phyloP scores from a whole-genome alignment of 768 basidiomycete genomes.

The Lentinula boryana region DNA sequence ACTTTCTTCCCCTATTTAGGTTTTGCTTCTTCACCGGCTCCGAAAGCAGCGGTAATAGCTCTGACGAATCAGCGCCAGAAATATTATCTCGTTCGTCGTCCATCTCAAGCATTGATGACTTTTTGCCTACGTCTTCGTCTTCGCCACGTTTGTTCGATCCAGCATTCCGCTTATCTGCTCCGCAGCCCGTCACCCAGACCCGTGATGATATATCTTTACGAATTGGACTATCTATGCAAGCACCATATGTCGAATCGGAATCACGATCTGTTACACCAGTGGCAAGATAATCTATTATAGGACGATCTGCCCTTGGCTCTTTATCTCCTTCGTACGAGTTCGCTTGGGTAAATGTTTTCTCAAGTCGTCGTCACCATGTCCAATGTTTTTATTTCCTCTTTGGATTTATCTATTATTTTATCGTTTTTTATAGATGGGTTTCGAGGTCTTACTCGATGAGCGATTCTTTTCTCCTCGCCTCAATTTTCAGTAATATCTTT shows the following conservation, averaged over 20 bases:
- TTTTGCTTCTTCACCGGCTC: conserved; percentile 80
- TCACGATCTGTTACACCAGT: conserved; percentile 1
- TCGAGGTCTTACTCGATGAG: background rate
- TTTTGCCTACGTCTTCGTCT: conserved; percentile 27
- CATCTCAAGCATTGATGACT: conserved; percentile 49
- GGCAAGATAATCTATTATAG: background rate
- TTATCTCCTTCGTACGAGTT: background rate
- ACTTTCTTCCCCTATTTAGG: conserved; percentile 25
- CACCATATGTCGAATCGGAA: background rate
- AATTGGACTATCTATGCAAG: background rate
- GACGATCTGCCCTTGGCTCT: background rate
- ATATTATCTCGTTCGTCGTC: conserved; percentile 35
- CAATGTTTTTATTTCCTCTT: background rate
- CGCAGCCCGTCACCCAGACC: background rate
- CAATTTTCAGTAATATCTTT: background rate
- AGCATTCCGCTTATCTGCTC: background rate
- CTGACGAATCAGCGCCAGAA: conserved; percentile 4
- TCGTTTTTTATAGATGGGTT: background rate
- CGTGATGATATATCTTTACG: conserved; percentile 6
- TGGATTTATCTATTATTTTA: background rate
- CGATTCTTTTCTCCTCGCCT: background rate
- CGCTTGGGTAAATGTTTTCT: background rate
- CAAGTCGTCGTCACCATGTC: background rate
- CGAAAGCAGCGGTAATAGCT: conserved; percentile 19
- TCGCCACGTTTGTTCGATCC: conserved; percentile 21